Base-by-base conservation (phyloP, 2,329 filamentous ascomycete species). In the Monilinia vaccinii-corymbosi region DNA sequence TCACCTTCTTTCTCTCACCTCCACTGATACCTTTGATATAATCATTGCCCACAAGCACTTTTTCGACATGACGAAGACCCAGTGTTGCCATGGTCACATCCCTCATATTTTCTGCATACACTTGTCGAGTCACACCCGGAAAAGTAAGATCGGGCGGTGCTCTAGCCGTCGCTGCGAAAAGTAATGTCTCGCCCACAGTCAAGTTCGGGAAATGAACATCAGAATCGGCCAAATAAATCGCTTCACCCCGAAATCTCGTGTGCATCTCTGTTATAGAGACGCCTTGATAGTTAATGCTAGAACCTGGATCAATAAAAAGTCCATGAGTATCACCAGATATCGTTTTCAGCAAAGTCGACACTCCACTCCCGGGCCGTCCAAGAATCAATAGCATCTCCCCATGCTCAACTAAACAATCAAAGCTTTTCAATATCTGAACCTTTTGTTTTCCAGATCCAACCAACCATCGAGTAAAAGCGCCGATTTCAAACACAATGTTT, bases 1-100 rank as follows among this genome's bases (percentile, higher is more conserved):
- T 86, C 7, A 91, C 88, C 69, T 88, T 86, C 72, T 92, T 92
- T 36, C 89, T 77, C 74, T 94, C 89, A 59, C 89, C 89, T 66
- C 89, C 89, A 53, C 85, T 89, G 0, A 93, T 86, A 71, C 89
- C 89, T 49, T 87, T 82, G 7, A 85, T 80, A 67, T 74, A 79
- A 5, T 89, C 86, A 62, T 89, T 84, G 18, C 88, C 88, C 10
- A 92, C 86, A 65, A 84, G 86, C 13, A 87, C 91, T 61, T 85
- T 80, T 67, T 86, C 78, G 0, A 86, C 87, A 67, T 91, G 86
- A 45, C 82, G 82, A 34, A 91, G 81, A 65, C 87, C 87, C 66
- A 89, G 89, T 0, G 86, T 73, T 28, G 87, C 87, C 72, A 88
- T 85, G 63, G 88, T 82, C 0, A 88, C 85, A 45, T 83, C 78